Conservation (phyloP, 495 filamentous ascomycete species). For the Astrothelium subdiscretum region DNA sequence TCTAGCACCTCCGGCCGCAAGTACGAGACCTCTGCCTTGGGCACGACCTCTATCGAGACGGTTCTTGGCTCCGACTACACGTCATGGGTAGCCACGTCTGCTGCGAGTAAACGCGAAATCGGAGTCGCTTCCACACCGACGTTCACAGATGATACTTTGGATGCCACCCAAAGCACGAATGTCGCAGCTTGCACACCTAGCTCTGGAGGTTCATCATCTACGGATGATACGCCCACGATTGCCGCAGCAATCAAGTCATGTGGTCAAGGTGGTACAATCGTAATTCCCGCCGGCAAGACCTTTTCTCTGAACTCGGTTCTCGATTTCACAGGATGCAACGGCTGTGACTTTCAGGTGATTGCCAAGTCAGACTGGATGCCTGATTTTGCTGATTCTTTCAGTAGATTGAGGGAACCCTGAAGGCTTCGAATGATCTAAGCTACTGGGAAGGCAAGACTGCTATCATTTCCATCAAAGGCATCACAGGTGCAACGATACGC, state of each 20-base stretch:
- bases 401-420: conserved; percentile 28
- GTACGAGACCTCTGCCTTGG: neutral
- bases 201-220: neutral
- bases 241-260: conserved; percentile 11
- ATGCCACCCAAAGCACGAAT: neutral
- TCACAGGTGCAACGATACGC: conserved; percentile 25
- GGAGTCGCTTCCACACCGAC: neutral
- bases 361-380: neutral
- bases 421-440: conserved; percentile 26
- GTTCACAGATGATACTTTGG: neutral
- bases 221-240: neutral
- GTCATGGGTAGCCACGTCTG: neutral
- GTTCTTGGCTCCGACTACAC: neutral
- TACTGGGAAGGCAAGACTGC: conserved; percentile 32
- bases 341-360: conserved; percentile 31
- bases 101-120: neutral
- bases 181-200: neutral
- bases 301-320: conserved; percentile 34
- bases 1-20: neutral
- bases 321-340: conserved; percentile 28
- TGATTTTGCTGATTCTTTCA: neutral
- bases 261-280: conserved; percentile 33
- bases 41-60: neutral
- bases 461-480: conserved; percentile 22
- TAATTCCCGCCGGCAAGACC: conserved; percentile 31